Base-by-base conservation (phyloP, 495 filamentous ascomycete genomes). In the Aspergillus saccharolyticus region DNA sequence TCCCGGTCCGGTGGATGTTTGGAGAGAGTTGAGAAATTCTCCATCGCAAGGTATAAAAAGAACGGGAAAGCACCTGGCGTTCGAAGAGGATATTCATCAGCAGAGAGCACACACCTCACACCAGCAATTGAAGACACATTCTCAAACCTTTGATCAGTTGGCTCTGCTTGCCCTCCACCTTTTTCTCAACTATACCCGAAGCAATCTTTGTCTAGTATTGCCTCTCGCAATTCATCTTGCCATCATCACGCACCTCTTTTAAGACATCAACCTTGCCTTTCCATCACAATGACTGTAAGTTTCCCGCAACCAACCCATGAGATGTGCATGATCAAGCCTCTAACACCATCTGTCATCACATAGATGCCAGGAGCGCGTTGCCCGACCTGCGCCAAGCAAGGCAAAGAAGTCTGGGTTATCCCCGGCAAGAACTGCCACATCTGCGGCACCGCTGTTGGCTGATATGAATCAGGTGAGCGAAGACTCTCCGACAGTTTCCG, bases 301-400 rank as follows among this genome's bases (percentile, higher is more conserved):
- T 39, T 39, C 12, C 14, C 21, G 19, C 14, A 17, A 48, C 25
- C 43, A 21, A 14, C 9, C 21, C 9, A 28, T 9, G 25, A 30
- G 43, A 14, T 20, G 43, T 33, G 9, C n/a, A 9, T 15, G 4
- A 39, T 30, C 25, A 39, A 12, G 7, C 14, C 33, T 39, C 33
- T 39, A 12, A 39, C 33, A 39, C 2, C 33, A 39, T 39, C 6
- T 28, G 8, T 14, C 5, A 8, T 42, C 7, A 12, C 42, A 42
- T 46, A 80, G 76, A 80, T 80, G 77, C 74, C 76, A 16, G 77
- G 77, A 53, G 71, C 77, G n/a, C 70, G 74, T 16, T 80, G 77
- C 60, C 76, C 73, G 18, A 74, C 57, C n/a, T 80, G 77, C 57
- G 53, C 60, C 17, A 54, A 58, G 0, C 44, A 70, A 24, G 77